A percentile compares a stretch with the other conserved stretches of the same genome.
phyloP scores from a whole-genome alignment of 805 yeast species.

The Sungouiella thailandica region DNA sequence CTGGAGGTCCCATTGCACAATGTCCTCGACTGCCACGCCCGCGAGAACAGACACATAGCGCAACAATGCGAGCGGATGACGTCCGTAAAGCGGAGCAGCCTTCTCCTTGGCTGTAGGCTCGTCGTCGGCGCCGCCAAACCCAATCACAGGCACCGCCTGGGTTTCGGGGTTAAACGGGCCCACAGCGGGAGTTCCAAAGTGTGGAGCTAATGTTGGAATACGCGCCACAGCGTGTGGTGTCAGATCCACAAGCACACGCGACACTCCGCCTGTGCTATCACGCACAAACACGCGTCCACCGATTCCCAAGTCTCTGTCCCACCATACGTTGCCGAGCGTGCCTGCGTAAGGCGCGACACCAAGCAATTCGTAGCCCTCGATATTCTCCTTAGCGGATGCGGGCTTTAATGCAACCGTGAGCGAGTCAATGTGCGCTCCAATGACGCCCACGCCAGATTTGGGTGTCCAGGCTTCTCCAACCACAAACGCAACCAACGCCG shows the following conservation, averaged over 20 bases:
- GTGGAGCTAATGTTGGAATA: constrained; percentile 83
- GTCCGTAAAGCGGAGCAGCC: constrained; percentile 59
- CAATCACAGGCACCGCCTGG: constrained; percentile 74
- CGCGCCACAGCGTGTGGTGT: constrained; percentile 70
- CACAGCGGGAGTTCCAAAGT: constrained; percentile 65
- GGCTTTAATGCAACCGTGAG: constrained; percentile 70
- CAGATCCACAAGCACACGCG: constrained; percentile 47
- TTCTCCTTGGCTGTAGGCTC: constrained; percentile 54
- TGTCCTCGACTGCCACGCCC: constrained; percentile 52
- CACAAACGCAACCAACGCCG: constrained; percentile 63
- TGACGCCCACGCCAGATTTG: constrained; percentile 59
- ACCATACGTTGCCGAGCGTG: constrained; percentile 59
- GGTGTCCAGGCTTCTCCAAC: constrained; percentile 66
- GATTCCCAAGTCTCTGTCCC: constrained; percentile 82
- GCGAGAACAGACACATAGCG: constrained; percentile 65
- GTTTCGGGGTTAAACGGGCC: constrained; percentile 77
- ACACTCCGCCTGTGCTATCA: constrained; percentile 25
- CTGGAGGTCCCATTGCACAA: constrained; percentile 70
- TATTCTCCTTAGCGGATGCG: constrained; percentile 49
- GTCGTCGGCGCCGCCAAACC: constrained; percentile 37
- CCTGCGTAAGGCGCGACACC: constrained; percentile 88
- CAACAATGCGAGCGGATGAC: constrained; percentile 62
- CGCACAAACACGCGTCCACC: constrained; percentile 71
- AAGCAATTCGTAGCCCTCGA: constrained; percentile 70
- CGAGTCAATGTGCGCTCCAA: constrained; percentile 76